Evolutionary conservation across 257 asterid genomes (phyloP), one percentile per base, ranked within the genome.

Genomic region (Lycium ferocissimum): DNA sequence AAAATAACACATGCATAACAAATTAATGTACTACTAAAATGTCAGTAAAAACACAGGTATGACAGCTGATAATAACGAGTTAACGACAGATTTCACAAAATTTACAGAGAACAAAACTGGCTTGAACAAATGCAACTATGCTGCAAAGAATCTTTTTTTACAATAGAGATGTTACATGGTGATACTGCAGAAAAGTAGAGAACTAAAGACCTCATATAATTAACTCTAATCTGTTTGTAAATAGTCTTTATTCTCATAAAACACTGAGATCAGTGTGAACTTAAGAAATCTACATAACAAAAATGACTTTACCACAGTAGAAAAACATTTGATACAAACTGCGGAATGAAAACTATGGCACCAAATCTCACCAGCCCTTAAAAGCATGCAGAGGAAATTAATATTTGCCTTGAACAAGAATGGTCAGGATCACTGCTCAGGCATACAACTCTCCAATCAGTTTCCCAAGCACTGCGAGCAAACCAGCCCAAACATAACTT

Each of bases 221-320:
- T 26, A 26, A 76, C 82, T 51, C 45, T 75, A 2, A 51, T 26
- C 15, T 76, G 81, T 22, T 75, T 75, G 4, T 51, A 40, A 51
- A 51, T 51, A 6, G 65, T 51, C 47, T 13, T 76, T 76, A 76
- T 76, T 76, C 82, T 76, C 65, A 51, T 51, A 76, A 63, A 76
- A 49, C 43, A 22, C 63, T 76, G 82, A 76, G 20, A 76, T 51
- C 20, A 76, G 26, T 76, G 20, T 51, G 14, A 76, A 51, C 7
- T 51, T 13, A 15, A 51, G 47, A 76, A 76, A 14, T 53, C 82
- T 26, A 76, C 82, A 51, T 76, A 76, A 76, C 82, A 76, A 76
- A 76, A 76, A 76, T 51, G 49, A 76, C 38, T 13, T 6, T 33
- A 76, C 82, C 45, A 76, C 63, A 76, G 26, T 3, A 76, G 15